Evolutionary conservation across 2,329 filamentous ascomycete genomes (phyloP), one percentile per base, ranked within the genome.

Genomic region (Aspergillus pseudoviridinutans): DNA sequence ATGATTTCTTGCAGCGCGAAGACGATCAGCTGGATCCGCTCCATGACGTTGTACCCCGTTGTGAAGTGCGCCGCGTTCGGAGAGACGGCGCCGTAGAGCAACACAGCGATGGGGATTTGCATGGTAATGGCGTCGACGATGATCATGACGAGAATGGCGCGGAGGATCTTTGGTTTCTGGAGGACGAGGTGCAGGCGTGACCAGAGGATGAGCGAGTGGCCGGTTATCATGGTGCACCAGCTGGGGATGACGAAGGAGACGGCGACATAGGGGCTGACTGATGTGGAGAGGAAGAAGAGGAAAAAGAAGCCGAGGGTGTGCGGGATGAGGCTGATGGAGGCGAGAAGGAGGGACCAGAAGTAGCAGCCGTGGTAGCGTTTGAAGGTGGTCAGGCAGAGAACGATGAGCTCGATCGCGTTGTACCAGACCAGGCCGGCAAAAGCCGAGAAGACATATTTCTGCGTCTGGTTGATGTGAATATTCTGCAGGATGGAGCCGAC

Each of bases 1-100:
- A 82, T 72, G 51, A 78, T 69, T 56, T 84, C 82, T 62, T 84
- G 82, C 5, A 83, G 49, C 56, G 78, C 82, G 64, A 84, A 84
- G 3, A 79, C 71, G 1, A 78, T 77, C 51, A 84, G 75, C 61
- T 84, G 80, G 4, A 83, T 71, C 56, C 78, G 78, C 60, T 84
- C 82, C 69, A 80, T 74, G n/a, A 75, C 58, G 20, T 71, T 66
- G 59, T 76, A 78, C 1, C 68, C 74, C 0, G 46, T 54, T 4
- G 66, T 52, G 61, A 70, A 77, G 5, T 24, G 50, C 7, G 50
- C 35, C 10, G 24, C 5, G 2, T 59, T 51, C 0, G 14, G 50
- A 4, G 22, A 61, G 28, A 75, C 72, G 20, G 68, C 68, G 12
- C 75, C 75, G 57, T 70, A 77, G 1, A 75, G 68, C 14, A 79